Conservation (phyloP, 305 asterid species). For the Fraxinus latifolia region DNA sequence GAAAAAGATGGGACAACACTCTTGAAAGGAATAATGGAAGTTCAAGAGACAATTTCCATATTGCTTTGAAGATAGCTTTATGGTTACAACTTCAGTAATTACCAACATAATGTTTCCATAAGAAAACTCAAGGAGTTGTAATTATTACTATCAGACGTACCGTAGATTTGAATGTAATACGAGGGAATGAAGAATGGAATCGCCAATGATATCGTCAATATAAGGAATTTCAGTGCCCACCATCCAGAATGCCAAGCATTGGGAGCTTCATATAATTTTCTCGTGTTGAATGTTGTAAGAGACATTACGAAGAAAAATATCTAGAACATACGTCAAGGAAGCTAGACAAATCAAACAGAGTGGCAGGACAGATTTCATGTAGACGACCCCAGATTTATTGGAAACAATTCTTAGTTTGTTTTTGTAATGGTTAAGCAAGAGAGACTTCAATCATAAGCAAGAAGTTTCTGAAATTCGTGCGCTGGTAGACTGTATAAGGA, state of each 20-base stretch:
- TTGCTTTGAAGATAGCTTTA: background rate
- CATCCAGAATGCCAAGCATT: conserved; percentile 83
- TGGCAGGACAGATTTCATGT: background rate
- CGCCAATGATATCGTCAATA: conserved; percentile 45
- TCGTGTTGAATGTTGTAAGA: conserved; percentile 54
- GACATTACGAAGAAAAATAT: conserved; percentile 77
- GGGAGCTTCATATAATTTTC: conserved; percentile 48
- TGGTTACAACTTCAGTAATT: background rate
- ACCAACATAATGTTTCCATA: background rate
- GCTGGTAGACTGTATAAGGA: background rate
- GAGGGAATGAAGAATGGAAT: conserved; percentile 79
- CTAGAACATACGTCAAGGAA: conserved; percentile 56
- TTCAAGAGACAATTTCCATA: background rate
- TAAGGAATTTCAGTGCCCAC: conserved; percentile 62
- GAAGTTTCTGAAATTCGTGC: background rate
- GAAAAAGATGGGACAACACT: background rate
- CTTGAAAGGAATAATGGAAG: background rate
- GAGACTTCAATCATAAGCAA: background rate
- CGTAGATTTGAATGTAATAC: conserved; percentile 66
- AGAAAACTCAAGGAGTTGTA: background rate
- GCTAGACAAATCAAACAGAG: background rate
- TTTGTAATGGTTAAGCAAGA: background rate
- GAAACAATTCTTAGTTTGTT: background rate
- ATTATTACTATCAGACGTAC: conserved; percentile 27
- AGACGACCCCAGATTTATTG: background rate